Base-by-base conservation (phyloP, 208 protist genomes). In the Leishmania tropica region DNA sequence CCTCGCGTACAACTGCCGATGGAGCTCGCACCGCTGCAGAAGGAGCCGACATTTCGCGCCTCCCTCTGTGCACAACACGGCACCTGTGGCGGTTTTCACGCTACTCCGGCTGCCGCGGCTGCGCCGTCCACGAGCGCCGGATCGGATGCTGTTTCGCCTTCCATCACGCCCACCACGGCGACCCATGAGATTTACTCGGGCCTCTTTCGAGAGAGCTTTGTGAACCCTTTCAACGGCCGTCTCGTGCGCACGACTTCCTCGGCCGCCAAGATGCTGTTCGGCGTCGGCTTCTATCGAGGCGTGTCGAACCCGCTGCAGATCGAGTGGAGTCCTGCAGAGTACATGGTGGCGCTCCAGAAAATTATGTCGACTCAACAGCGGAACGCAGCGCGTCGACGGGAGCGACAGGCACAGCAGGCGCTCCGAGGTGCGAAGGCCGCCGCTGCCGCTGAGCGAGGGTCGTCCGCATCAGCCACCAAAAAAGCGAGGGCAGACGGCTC, bases 211-310 rank as follows among this genome's bases (percentile, higher is more conserved):
- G 53, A 60, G 15, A 73, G 53, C 64, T 83, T 95, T 71, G 81
- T 97, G 42, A 95, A 97, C 79, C 93, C 95, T 7, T 97, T 97
- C 85, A 94, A 79, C 37, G 89, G 91, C 35, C 90, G 89, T 48
- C 77, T 94, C 6, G 84, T 88, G 13, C 42, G 74, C 15, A n/a
- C 78, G 1, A 56, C 62, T 45, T 84, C 83, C n/a, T 74, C 71
- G 24, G 21, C 78, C 8, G 87, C 83, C 10, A 80, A 72, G 35
- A 58, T 83, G 47, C 84, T 97, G 37, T 64, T 87, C 28, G 28
- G 54, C 42, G 40, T 96, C 17, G 95, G 95, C 65, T 96, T 97
- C 75, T 76, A 83, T 40, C 89, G 85, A 28, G 82, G 87, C 62
- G 37, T 53, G 0, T 45, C 64, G 40, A 97, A 96, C 79, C 85